These are phyloP conservation scores for Gymnopilus dilepis DNA, from an alignment of 768 basidiomycete species.

Conservation along the genomic window DNA sequence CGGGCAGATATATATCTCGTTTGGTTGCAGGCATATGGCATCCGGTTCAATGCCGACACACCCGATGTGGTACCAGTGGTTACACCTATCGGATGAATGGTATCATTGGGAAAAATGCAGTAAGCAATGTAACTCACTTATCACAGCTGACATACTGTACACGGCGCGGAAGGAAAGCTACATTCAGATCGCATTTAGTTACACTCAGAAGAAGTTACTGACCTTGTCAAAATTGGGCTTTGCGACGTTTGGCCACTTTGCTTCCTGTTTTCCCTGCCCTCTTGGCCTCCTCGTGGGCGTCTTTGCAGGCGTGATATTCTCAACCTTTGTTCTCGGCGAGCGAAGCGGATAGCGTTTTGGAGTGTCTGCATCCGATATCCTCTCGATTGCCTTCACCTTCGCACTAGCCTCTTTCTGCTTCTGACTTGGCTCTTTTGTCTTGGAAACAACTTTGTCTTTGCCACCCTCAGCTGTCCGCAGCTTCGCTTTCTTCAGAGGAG, in stretches of 20 bases:
- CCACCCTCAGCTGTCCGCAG: neutral
- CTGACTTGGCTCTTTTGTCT: constrained; percentile 9
- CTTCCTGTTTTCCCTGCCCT: constrained; percentile 10
- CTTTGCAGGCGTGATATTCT: constrained; percentile 6
- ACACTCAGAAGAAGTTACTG: constrained; percentile 2
- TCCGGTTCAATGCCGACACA: constrained; percentile 46
- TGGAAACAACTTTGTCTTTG: neutral
- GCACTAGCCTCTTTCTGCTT: neutral
- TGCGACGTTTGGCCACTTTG: constrained; percentile 33
- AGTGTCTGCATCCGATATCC: neutral
- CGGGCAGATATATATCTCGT: constrained; percentile 46
- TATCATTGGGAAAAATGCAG: neutral
- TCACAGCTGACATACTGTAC: constrained; percentile 36
- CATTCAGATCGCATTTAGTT: neutral
- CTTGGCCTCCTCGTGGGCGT: constrained; percentile 21
- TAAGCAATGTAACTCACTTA: constrained; percentile 21
- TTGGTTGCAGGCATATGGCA: constrained; percentile 41
- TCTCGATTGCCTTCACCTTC: neutral
- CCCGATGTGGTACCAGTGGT: constrained; percentile 57
- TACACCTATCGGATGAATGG: constrained; percentile 35
- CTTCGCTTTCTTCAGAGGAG: constrained; percentile 38
- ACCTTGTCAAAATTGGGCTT: constrained; percentile 39
- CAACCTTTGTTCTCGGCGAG: constrained; percentile 14
- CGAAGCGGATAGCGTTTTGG: constrained; percentile 9
- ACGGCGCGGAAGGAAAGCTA: neutral